Conservation (phyloP, 768 basidiomycete genomes). For the Suillus luteus region DNA sequence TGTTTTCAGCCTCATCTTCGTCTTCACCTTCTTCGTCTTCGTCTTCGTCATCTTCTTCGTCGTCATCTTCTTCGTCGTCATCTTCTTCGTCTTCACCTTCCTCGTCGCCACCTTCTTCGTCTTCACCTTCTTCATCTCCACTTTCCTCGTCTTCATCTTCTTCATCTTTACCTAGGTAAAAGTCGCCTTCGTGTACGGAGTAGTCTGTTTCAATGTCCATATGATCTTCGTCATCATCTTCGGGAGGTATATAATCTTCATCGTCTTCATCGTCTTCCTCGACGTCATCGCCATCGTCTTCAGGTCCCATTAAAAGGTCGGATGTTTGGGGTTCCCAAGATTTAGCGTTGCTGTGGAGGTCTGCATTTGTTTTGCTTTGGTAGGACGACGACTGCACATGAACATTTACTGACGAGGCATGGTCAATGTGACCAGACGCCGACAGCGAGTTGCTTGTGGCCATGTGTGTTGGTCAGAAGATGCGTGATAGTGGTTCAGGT, state of each 20-base stretch:
- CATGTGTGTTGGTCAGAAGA: conserved; percentile 43
- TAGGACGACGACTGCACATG: conserved; percentile 18
- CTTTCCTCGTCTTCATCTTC: conserved; percentile 8
- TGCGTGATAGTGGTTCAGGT: not conserved
- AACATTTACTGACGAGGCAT: conserved; percentile 21
- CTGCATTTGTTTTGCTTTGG: not conserved
- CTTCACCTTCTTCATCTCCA: not conserved
- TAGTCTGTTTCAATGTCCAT: conserved; percentile 2
- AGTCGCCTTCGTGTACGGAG: not conserved
- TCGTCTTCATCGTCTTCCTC: conserved; percentile 15
- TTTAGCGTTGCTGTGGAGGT: conserved; percentile 45
- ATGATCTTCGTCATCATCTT: conserved; percentile 20
- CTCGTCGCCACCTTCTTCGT: not conserved
- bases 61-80: not conserved
- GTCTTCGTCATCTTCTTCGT: not conserved
- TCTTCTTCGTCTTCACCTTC: not conserved
- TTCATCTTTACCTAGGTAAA: not conserved
- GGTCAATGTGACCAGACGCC: conserved; percentile 28
- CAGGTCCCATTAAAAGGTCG: conserved; percentile 31
- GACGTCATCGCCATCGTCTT: conserved; percentile 39
- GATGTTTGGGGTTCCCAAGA: conserved; percentile 30
- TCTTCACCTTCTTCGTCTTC: not conserved
- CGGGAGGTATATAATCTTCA: conserved; percentile 17
- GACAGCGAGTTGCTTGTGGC: conserved; percentile 16
- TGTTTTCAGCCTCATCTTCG: conserved; percentile 1